Evolutionary conservation across 768 basidiomycete genomes (phyloP).

Genomic region (Rhizopogon salebrosus): DNA sequence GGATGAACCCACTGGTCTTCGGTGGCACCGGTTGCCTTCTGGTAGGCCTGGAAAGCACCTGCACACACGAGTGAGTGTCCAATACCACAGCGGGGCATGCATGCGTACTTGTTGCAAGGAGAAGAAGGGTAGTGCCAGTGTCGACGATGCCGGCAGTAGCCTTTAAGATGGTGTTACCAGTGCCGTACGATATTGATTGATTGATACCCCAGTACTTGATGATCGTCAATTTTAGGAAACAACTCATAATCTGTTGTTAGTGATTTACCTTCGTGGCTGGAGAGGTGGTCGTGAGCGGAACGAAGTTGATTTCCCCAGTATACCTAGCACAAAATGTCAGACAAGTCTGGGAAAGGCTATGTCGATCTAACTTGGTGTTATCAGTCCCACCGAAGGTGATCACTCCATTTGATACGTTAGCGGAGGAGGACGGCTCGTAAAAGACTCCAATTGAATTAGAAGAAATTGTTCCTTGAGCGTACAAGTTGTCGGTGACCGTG

Average conservation of each 20-base stretch:
- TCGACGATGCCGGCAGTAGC: slow-evolving; percentile 39
- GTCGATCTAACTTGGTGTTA: slow-evolving; percentile 28
- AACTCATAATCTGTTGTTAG: not conserved
- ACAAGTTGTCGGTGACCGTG: slow-evolving; percentile 52
- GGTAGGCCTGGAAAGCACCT: slow-evolving; percentile 54
- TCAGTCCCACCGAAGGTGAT: slow-evolving; percentile 48
- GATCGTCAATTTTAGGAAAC: not conserved
- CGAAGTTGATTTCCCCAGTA: slow-evolving; percentile 26
- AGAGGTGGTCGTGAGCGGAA: slow-evolving; percentile 35
- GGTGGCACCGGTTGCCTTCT: slow-evolving; percentile 46
- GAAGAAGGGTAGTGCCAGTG: slow-evolving; percentile 43
- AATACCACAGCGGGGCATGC: not conserved
- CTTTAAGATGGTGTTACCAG: slow-evolving; percentile 23
- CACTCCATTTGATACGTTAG: slow-evolving; percentile 39
- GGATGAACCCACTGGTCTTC: slow-evolving; percentile 37
- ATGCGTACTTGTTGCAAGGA: slow-evolving; percentile 36
- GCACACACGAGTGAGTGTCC: slow-evolving; percentile 11
- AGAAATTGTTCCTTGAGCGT: slow-evolving; percentile 39
- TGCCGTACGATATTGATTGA: slow-evolving; percentile 26
- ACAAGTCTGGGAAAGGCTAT: not conserved
- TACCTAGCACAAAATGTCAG: slow-evolving; percentile 10
- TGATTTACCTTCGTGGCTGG: slow-evolving; percentile 29
- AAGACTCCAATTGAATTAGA: slow-evolving; percentile 43
- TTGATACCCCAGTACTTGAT: slow-evolving; percentile 39
- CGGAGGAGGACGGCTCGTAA: slow-evolving; percentile 37